Base-by-base conservation (phyloP, 148 eudicot genomes). In the Fagopyrum tataricum region DNA sequence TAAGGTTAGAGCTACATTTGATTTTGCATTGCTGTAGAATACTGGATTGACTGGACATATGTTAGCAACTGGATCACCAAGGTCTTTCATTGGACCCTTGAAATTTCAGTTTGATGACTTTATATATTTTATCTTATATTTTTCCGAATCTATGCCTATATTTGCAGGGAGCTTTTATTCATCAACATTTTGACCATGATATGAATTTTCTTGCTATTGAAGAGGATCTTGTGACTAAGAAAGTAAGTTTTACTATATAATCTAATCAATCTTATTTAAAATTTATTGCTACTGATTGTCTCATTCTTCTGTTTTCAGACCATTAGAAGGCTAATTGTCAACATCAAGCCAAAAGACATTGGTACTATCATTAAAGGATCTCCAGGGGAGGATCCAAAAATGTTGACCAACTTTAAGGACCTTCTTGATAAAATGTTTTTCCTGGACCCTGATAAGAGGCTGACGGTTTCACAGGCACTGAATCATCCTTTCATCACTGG, bases 401-500 rank as follows among this genome's bases (percentile, higher is more conserved):
- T 95, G 98, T 72, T 90, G 44, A 85, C 96, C 70, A 87, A 90
- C 83, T 95, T 95, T 69, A 95, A 88, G 76, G 98, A 95, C 78
- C 87, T 95, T 73, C 80, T 95, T 62, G 98, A 95, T 66, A 95
- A 87, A 78, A 82, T 95, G 44, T 95, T 95, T 76, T 84, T 81
- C 31, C 78, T 95, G 76, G 98, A 95, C 77, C 98, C 98, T 43
- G 98, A 95, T 66, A 95, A 91, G 83, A 88, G 98, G 85, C 72
- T 91, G 24, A 95, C 91, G 26, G 96, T 95, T 76, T 90, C 96
- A 51, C 98, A 90, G 70, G 91, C 98, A 49, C 79, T 95, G 85
- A 83, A 83, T 81, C 98, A 95, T 81, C 93, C 98, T 76, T 95
- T 95, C 87, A 91, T 95, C 84, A 95, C 98, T 83, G 98, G 98